Evolutionary conservation across 2,329 filamentous ascomycete species (phyloP).

Genomic region (Fusarium gaditjirri): DNA sequence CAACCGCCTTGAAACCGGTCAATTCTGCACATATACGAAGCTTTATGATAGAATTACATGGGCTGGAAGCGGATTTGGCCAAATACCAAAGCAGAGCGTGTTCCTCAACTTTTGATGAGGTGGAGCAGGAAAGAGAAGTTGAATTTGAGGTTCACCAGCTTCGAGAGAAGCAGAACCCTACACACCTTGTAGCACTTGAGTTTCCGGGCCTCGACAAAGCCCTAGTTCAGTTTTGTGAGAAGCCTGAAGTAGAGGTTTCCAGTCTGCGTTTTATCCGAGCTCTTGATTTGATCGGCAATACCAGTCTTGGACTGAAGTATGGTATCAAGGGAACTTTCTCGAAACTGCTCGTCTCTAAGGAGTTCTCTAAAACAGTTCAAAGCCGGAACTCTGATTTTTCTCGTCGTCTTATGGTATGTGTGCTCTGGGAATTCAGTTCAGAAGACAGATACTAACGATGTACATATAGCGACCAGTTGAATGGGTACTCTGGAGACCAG

Average conservation of each 20-base stretch:
- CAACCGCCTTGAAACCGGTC: background rate
- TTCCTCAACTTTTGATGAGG: constrained; percentile 67
- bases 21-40: background rate
- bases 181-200: constrained; percentile 50
- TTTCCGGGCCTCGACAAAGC: constrained; percentile 58
- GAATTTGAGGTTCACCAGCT: constrained; percentile 68
- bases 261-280: background rate
- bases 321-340: background rate
- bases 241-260: background rate
- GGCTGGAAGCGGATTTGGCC: background rate
- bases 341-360: background rate
- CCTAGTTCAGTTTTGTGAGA: background rate
- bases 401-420: background rate
- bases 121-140: constrained; percentile 68
- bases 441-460: background rate
- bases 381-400: rapidly evolving
- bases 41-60: background rate
- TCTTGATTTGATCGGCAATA: background rate
- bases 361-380: background rate
- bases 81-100: constrained; percentile 32
- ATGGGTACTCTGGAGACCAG: constrained; percentile 1
- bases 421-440: rapidly evolving
- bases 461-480: background rate
- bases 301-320: background rate
- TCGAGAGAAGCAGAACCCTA: constrained; percentile 62